These are phyloP conservation scores for Fusarium beomiforme DNA, from an alignment of 2,329 filamentous ascomycete genomes.

Conservation along the genomic window DNA sequence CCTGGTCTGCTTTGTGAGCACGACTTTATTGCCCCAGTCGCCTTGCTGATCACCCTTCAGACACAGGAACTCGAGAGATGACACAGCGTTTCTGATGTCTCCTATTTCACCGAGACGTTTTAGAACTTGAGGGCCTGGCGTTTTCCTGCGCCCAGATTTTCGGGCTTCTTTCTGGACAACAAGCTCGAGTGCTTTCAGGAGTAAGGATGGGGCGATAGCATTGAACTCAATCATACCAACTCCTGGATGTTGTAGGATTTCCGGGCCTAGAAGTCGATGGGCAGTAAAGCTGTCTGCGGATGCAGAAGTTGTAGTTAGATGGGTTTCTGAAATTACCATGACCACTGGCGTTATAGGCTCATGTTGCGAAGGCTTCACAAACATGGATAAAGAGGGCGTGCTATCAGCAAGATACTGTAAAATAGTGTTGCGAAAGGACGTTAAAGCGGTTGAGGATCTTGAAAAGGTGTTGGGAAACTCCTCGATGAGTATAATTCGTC, in stretches of 20 bases:
- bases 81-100: conserved; percentile 92
- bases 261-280: conserved; percentile 86
- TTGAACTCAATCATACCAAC: conserved; percentile 92
- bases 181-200: conserved; percentile 84
- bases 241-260: conserved; percentile 83
- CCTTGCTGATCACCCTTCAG: conserved; percentile 79
- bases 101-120: conserved; percentile 85
- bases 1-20: conserved; percentile 75
- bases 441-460: conserved; percentile 70
- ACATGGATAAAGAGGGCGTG: conserved; percentile 64
- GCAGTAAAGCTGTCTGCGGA: conserved; percentile 92
- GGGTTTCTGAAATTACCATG: conserved; percentile 90
- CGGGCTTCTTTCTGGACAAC: conserved; percentile 87
- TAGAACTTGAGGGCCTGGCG: conserved; percentile 81
- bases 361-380: conserved; percentile 52
- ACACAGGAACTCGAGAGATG: conserved; percentile 91
- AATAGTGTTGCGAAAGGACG: conserved; percentile 79
- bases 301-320: conserved; percentile 85
- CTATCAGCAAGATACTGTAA: conserved; percentile 78
- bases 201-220: conserved; percentile 83
- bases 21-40: conserved; percentile 79
- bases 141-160: conserved; percentile 77
- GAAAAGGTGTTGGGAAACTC: conserved; percentile 84
- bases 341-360: conserved; percentile 76
- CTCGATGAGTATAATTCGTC: conserved; percentile 77